A percentile compares a stretch with the other conserved stretches of the same genome.
phyloP scores from a whole-genome alignment of 257 asterid genomes.

The Solanum peruvianum region DNA sequence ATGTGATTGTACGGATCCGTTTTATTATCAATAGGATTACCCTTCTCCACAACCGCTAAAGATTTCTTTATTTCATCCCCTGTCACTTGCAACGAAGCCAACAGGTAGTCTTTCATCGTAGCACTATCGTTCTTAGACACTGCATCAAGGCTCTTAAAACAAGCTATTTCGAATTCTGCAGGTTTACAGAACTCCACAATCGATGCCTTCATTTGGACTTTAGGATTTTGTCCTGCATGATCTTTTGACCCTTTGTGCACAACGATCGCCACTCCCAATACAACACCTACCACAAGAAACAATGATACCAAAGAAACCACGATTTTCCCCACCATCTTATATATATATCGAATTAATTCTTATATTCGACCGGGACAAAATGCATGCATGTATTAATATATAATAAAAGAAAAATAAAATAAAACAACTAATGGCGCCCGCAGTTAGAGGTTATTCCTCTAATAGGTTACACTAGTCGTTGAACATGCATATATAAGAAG shows the following conservation, averaged over 20 bases:
- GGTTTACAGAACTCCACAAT: conserved; percentile 38
- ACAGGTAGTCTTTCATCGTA: conserved; percentile 42
- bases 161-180: conserved; percentile 35
- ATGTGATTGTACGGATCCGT: conserved; percentile 22
- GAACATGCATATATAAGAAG: background rate
- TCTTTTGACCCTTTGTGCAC: background rate
- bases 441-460: background rate
- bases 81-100: conserved; percentile 33
- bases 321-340: conserved; percentile 26
- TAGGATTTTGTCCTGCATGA: background rate
- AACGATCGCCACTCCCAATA: conserved; percentile 37
- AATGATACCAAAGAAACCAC: conserved; percentile 34
- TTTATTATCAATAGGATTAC: conserved; percentile 5
- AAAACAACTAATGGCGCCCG: background rate
- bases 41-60: conserved; percentile 6
- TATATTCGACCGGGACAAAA: background rate
- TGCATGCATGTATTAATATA: background rate
- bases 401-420: background rate
- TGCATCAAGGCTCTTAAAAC: conserved; percentile 29
- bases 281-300: conserved; percentile 47
- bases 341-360: background rate
- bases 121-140: conserved; percentile 40
- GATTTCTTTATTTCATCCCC: conserved; percentile 28
- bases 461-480: background rate
- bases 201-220: conserved; percentile 25